Evolutionary conservation across 2,329 filamentous ascomycete genomes (phyloP).

Genomic region (Fusarium temperatum): DNA sequence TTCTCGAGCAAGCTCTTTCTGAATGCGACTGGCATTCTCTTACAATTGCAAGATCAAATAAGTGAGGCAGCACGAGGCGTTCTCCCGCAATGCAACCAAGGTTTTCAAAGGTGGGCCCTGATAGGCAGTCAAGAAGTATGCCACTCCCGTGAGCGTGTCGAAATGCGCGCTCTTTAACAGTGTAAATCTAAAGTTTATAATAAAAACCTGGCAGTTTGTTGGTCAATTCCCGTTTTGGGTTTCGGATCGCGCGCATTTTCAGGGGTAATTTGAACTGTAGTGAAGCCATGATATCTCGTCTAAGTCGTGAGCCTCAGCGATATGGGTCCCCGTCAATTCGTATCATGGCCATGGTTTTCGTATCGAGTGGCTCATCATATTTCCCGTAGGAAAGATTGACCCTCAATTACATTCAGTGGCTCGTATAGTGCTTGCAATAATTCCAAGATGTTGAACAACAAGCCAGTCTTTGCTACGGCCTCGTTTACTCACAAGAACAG

Average conservation of each 20-base stretch:
- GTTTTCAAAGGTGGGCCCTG: not conserved
- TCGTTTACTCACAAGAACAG: not conserved
- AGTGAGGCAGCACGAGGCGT: not conserved
- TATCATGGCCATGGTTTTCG: not conserved
- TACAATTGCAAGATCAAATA: not conserved
- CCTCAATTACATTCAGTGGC: fast-evolving
- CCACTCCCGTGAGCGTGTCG: not conserved
- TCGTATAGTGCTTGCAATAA: not conserved
- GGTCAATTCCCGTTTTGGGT: not conserved
- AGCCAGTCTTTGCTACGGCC: not conserved
- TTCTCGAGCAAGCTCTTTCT: not conserved
- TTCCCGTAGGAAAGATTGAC: fast-evolving
- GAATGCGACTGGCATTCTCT: fast-evolving
- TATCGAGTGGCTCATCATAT: not conserved
- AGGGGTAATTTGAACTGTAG: not conserved
- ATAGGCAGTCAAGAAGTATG: not conserved
- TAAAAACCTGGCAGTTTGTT: too few species aligned
- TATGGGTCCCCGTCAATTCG: not conserved
- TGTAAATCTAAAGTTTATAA: not conserved
- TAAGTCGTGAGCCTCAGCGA: not conserved
- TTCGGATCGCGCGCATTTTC: too few species aligned
- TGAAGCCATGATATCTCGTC: not conserved
- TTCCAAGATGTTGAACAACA: not conserved
- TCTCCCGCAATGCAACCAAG: not conserved
- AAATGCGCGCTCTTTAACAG: not conserved